These are phyloP conservation scores for Pholiota molesta DNA, from an alignment of 768 basidiomycete species.

Conservation along the genomic window DNA sequence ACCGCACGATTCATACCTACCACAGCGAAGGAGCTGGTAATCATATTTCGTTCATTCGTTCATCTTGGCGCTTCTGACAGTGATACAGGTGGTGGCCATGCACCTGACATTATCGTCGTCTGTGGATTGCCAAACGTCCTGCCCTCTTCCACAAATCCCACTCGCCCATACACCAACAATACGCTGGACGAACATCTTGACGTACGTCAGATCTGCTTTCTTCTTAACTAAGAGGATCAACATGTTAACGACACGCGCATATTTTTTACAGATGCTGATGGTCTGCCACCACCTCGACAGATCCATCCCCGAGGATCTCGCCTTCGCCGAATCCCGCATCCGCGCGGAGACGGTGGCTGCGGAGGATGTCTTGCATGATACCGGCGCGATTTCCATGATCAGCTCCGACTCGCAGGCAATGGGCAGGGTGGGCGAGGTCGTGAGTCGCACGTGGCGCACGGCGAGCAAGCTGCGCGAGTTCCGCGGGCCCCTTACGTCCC, in stretches of 20 bases:
- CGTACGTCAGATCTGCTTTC: conserved; percentile 46
- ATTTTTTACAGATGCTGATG: conserved; percentile 90
- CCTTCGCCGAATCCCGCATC: conserved; percentile 97
- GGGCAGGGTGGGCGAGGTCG: conserved; percentile 96
- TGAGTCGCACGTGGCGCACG: conserved; percentile 93
- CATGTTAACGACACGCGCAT: not conserved
- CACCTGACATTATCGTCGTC: conserved; percentile 98
- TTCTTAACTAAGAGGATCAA: too few relatives aligned
- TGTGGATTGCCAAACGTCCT: conserved; percentile 88
- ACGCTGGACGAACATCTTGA: conserved; percentile 98
- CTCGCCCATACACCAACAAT: conserved; percentile 87
- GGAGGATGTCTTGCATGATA: conserved; percentile 93
- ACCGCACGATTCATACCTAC: conserved; percentile 94
- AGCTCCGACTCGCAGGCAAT: conserved; percentile 97
- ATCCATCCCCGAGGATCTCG: conserved; percentile 89
- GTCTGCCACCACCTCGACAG: conserved; percentile 98
- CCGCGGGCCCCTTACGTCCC: conserved; percentile 67
- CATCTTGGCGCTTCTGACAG: not conserved
- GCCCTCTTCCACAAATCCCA: conserved; percentile 97
- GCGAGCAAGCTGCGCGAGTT: conserved; percentile 92
- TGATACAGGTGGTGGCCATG: conserved; percentile 82
- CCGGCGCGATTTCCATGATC: conserved; percentile 95
- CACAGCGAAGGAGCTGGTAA: conserved; percentile 94
- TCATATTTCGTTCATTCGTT: conserved; percentile 7
- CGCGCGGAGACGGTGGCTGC: conserved; percentile 96